Evolutionary conservation across 306 rosid genomes (phyloP).

Genomic region (Medicago ruthenica): DNA sequence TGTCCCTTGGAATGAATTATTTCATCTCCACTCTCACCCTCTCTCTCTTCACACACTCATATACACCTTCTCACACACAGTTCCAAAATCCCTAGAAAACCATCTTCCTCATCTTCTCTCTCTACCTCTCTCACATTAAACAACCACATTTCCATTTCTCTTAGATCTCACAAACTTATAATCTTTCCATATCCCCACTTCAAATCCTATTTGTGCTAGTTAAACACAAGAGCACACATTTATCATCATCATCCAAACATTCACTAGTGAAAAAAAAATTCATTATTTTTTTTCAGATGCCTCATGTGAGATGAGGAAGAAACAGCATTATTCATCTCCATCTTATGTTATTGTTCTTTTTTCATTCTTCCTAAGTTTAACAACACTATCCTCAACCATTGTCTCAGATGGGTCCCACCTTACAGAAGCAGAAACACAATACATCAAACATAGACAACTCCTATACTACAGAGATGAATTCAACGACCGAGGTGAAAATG

Average conservation of each 20-base stretch:
- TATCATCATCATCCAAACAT: not conserved
- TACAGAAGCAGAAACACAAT: constrained; percentile 56
- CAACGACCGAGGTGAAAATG: constrained; percentile 78
- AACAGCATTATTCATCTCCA: constrained; percentile 39
- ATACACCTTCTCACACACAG: constrained; percentile 48
- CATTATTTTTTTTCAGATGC: constrained; percentile 52
- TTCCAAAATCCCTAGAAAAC: constrained; percentile 76
- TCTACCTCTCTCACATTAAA: constrained; percentile 8
- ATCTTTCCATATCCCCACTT: constrained; percentile 37
- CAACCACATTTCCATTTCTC: constrained; percentile 7
- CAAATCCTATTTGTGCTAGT: not conserved
- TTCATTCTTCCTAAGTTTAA: constrained; percentile 16
- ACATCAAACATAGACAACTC: constrained; percentile 82
- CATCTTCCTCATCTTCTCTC: constrained; percentile 5
- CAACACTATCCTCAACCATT: not conserved
- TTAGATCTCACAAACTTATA: constrained; percentile 45
- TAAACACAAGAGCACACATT: not conserved
- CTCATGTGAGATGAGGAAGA: constrained; percentile 91
- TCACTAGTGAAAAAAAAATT: not conserved
- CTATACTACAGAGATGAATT: constrained; percentile 84
- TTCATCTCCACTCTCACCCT: constrained; percentile 35
- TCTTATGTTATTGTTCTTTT: constrained; percentile 11
- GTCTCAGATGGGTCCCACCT: constrained; percentile 61
- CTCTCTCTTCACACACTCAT: constrained; percentile 36
- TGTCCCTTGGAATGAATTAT: constrained; percentile 66